Percentiles rank a stretch among this genome's conserved stretches.
phyloP scores from a whole-genome alignment of 257 asterid species.

The Solanum phureja region DNA sequence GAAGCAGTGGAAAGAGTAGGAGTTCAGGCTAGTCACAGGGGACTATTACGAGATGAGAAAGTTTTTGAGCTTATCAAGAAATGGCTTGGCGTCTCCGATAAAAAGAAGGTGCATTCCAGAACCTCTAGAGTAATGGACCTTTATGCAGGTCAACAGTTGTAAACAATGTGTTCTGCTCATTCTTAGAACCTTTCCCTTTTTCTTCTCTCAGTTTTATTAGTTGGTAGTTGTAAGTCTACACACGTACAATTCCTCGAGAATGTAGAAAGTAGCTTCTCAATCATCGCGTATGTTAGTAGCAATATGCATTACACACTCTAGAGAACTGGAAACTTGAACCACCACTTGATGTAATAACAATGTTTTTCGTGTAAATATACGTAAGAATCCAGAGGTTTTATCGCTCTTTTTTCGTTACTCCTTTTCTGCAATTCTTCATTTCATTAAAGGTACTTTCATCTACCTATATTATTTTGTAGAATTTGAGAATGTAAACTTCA shows the following conservation, averaged over 20 bases:
- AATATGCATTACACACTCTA: not conserved
- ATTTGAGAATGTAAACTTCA: not conserved
- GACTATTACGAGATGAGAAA: conserved; percentile 29
- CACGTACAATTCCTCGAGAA: not conserved
- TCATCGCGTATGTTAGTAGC: not conserved
- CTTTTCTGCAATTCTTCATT: not conserved
- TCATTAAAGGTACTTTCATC: not conserved
- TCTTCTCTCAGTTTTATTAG: not conserved
- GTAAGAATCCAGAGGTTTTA: not conserved
- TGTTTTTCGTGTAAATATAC: not conserved
- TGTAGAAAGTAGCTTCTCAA: not conserved
- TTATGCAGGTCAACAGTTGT: not conserved
- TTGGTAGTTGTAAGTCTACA: not conserved
- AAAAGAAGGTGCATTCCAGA: conserved; percentile 21
- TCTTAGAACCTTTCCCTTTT: not conserved
- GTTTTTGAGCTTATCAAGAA: conserved; percentile 47
- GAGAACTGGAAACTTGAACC: not conserved
- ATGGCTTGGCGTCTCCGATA: conserved; percentile 56
- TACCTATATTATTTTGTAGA: not conserved
- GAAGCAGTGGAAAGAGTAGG: conserved; percentile 78
- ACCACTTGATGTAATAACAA: not conserved
- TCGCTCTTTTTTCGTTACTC: not conserved
- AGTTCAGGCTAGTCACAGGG: conserved; percentile 52
- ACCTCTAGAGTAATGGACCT: conserved; percentile 49
- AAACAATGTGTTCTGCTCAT: not conserved